phyloP scores from a whole-genome alignment of 805 yeast genomes.

The Metschnikowia lochheadii region DNA sequence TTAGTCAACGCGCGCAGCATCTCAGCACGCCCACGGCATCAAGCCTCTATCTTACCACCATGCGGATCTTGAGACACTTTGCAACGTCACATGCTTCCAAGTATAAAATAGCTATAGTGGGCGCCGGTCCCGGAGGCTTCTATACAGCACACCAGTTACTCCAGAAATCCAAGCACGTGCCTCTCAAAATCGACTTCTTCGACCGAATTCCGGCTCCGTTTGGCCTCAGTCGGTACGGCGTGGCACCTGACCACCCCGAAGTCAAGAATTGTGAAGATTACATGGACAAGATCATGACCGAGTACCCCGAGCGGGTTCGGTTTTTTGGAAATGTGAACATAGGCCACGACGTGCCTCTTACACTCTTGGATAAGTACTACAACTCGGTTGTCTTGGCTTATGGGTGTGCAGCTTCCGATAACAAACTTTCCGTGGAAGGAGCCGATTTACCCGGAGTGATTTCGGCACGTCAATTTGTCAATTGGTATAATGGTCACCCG shows the following conservation, averaged over 20 bases:
- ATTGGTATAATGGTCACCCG: constrained; percentile 95
- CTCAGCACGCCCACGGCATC: not conserved
- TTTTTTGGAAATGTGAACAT: constrained; percentile 71
- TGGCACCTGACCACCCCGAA: constrained; percentile 99
- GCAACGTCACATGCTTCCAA: constrained; percentile 1
- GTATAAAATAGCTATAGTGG: constrained; percentile 68
- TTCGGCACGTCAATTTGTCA: constrained; percentile 82
- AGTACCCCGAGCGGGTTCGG: constrained; percentile 23
- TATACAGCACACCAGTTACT: constrained; percentile 29
- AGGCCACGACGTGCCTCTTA: constrained; percentile 57
- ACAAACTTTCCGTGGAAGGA: constrained; percentile 57
- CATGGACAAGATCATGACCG: constrained; percentile 48
- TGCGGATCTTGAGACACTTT: constrained; percentile 5
- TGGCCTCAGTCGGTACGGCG: constrained; percentile 90
- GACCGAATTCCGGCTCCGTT: constrained; percentile 86
- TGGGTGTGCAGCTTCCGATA: constrained; percentile 65
- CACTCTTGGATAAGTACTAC: constrained; percentile 50
- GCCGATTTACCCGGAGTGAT: constrained; percentile 61
- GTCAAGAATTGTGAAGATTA: constrained; percentile 81
- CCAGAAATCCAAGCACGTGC: constrained; percentile 35
- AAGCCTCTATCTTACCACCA: not conserved
- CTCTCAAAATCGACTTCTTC: constrained; percentile 61
- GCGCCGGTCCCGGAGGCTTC: constrained; percentile 81
- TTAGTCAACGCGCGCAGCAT: not conserved
- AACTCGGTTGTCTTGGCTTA: constrained; percentile 77